A percentile compares a stretch with the other conserved stretches of the same genome.
These are phyloP conservation scores for Fusarium lateritium DNA, from an alignment of 2,329 filamentous ascomycete genomes.

Conservation along the genomic window DNA sequence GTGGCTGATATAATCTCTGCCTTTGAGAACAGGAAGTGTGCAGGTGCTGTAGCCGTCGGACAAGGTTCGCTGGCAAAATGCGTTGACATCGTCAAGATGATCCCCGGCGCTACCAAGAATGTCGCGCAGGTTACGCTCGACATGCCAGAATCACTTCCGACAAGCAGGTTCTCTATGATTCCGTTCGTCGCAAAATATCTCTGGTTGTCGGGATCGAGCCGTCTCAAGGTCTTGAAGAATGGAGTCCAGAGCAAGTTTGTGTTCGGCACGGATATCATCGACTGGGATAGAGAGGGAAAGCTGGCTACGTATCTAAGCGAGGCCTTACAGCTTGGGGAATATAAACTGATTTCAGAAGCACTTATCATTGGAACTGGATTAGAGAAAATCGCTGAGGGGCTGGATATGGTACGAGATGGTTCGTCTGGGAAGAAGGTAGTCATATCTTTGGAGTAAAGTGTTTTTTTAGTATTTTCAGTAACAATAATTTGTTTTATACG, in stretches of 20 bases:
- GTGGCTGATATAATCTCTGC: neutral
- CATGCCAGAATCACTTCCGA: constrained; percentile 3
- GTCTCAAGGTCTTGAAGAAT: neutral
- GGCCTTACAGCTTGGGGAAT: neutral
- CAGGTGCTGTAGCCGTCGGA: constrained; percentile 10
- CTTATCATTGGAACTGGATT: neutral
- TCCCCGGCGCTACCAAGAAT: neutral
- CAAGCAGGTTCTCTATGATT: neutral
- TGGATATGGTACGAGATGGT: neutral
- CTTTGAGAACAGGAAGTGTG: neutral
- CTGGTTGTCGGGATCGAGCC: neutral
- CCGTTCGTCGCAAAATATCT: constrained; percentile 20
- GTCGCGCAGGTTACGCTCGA: constrained; percentile 8
- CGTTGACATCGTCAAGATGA: constrained; percentile 1
- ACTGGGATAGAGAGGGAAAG: neutral
- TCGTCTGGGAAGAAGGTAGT: constrained; percentile 1
- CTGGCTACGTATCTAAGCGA: neutral
- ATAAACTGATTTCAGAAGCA: neutral
- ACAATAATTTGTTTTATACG: no score
- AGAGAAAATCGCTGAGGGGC: accelerated
- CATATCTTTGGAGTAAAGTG: neutral
- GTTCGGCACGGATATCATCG: constrained; percentile 7
- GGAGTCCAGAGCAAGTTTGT: constrained; percentile 20
- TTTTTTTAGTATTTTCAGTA: neutral
- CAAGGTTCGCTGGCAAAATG: constrained; percentile 8